phyloP scores from a whole-genome alignment of 371 early-diverging fungal species.

The Coemansia sp. region DNA sequence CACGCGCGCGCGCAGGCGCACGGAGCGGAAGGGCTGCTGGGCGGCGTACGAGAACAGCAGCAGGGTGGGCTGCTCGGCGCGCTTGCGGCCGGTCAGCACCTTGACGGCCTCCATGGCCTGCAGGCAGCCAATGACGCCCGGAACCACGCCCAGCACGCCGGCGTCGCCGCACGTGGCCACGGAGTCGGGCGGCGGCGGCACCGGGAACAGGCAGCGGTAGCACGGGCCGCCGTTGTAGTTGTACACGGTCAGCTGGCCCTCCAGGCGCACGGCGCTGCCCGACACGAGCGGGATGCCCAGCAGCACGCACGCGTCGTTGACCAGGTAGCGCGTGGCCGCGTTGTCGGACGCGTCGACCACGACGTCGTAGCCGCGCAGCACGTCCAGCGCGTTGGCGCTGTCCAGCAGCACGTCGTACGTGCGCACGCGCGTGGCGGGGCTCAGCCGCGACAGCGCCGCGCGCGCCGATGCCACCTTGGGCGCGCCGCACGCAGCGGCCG shows the following conservation, averaged over 20 bases:
- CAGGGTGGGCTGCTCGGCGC: conserved; percentile 61
- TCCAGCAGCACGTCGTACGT: conserved; percentile 62
- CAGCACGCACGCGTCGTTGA: conserved; percentile 93
- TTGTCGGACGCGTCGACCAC: conserved; percentile 97
- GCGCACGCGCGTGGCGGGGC: conserved; percentile 58
- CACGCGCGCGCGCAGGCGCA: conserved; percentile 72
- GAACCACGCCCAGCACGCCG: conserved; percentile 98
- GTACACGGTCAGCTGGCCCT: conserved; percentile 93
- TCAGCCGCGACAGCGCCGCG: conserved; percentile 62
- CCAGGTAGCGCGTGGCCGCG: conserved; percentile 93
- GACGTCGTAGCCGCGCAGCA: conserved; percentile 81
- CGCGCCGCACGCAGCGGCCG: conserved; percentile 71
- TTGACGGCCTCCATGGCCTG: conserved; percentile 97
- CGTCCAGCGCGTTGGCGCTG: conserved; percentile 65
- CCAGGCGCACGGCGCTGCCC: conserved; percentile 92
- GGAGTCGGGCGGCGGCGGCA: conserved; percentile 83
- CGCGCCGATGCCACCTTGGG: conserved; percentile 85
- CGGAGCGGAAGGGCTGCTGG: conserved; percentile 74
- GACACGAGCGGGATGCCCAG: conserved; percentile 86
- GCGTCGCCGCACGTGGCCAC: conserved; percentile 92
- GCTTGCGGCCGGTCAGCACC: conserved; percentile 58
- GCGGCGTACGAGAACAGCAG: conserved; percentile 76
- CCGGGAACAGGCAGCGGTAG: conserved; percentile 97
- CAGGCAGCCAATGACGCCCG: conserved; percentile 94
- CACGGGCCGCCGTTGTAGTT: conserved; percentile 89